Evolutionary conservation across 805 yeast genomes (phyloP).

Genomic region (Aciculoconidium aculeatum): DNA sequence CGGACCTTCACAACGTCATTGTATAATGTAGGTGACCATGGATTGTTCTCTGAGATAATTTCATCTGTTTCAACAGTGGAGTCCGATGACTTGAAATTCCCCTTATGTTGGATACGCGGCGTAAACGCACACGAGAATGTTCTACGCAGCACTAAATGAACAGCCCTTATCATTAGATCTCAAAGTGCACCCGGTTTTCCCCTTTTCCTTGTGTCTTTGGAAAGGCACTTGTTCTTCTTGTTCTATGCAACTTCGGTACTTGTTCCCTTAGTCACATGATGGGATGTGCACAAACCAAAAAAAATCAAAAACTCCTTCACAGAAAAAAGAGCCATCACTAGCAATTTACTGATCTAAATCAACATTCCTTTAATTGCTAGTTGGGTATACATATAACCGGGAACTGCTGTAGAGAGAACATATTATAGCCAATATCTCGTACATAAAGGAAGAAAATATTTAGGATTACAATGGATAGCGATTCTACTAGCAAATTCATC

Average conservation of each 20-base stretch:
- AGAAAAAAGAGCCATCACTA: too few relatives aligned
- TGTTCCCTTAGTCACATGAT: too few relatives aligned
- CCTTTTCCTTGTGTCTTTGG: background rate
- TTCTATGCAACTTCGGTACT: too few relatives aligned
- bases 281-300: too few relatives aligned
- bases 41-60: slow-evolving; percentile 35
- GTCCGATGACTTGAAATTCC: slow-evolving; percentile 21
- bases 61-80: slow-evolving; percentile 38
- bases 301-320: too few relatives aligned
- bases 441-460: too few relatives aligned
- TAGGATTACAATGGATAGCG: slow-evolving; percentile 73
- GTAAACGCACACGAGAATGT: slow-evolving; percentile 1
- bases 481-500: slow-evolving; percentile 74
- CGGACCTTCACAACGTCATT: slow-evolving; percentile 40
- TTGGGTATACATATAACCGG: background rate
- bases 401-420: too few relatives aligned
- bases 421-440: too few relatives aligned
- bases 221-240: too few relatives aligned
- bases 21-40: slow-evolving; percentile 41
- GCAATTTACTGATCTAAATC: too few relatives aligned
- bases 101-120: slow-evolving; percentile 11
- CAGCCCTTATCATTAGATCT: too few relatives aligned
- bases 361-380: background rate
- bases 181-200: too few relatives aligned
- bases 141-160: slow-evolving; percentile 1